Evolutionary conservation across 306 rosid genomes (phyloP).

Genomic region (Gastrolobium villosum): DNA sequence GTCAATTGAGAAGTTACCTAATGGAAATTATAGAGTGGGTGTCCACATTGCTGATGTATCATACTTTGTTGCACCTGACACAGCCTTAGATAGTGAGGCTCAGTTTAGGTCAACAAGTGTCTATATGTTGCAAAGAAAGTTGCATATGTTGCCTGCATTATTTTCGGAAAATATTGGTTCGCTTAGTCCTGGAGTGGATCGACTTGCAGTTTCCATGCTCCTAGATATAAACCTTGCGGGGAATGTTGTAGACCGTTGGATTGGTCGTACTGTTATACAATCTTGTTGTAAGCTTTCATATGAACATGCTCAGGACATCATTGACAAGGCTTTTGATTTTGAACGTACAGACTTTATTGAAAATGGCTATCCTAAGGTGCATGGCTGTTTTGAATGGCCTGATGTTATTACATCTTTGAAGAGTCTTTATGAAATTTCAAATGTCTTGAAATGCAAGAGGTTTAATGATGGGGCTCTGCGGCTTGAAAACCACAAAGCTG

Average conservation of each 20-base stretch:
- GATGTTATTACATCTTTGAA: slow-evolving; percentile 71
- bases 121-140: slow-evolving; percentile 67
- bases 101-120: slow-evolving; percentile 82
- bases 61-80: slow-evolving; percentile 79
- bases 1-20: slow-evolving; percentile 75
- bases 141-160: slow-evolving; percentile 83
- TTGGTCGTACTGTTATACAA: slow-evolving; percentile 83
- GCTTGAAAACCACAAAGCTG: slow-evolving; percentile 75
- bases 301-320: slow-evolving; percentile 77
- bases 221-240: slow-evolving; percentile 70
- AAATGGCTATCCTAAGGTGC: slow-evolving; percentile 61
- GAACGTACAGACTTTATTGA: slow-evolving; percentile 45
- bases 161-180: slow-evolving; percentile 82
- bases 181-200: slow-evolving; percentile 86
- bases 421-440: slow-evolving; percentile 69
- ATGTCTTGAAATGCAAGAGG: slow-evolving; percentile 69
- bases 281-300: slow-evolving; percentile 96
- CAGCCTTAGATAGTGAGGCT: slow-evolving; percentile 79
- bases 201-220: slow-evolving; percentile 82
- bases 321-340: slow-evolving; percentile 58
- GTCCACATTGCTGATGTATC: slow-evolving; percentile 89
- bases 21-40: slow-evolving; percentile 82
- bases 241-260: slow-evolving; percentile 75
- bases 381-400: slow-evolving; percentile 73
- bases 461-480: slow-evolving; percentile 75